Conservation (phyloP, 495 filamentous ascomycete species). For the Aspergillus cristatus region DNA sequence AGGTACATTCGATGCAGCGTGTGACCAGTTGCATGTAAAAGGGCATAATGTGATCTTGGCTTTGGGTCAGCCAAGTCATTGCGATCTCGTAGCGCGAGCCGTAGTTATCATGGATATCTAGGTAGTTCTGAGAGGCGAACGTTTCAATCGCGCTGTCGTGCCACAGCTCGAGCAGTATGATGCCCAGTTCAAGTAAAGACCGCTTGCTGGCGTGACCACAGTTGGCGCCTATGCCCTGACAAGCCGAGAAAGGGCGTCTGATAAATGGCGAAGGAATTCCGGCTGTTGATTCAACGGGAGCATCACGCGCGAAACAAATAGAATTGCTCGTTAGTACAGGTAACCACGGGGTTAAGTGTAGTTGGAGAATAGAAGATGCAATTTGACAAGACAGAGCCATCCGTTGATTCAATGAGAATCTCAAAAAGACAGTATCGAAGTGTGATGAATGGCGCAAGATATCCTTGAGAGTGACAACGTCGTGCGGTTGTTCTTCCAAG, state of each 20-base stretch:
- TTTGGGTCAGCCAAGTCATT: not conserved
- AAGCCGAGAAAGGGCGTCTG: not conserved
- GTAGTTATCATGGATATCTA: not conserved
- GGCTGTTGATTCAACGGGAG: not conserved
- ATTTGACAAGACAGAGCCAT: too few species aligned
- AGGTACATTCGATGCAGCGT: slow-evolving; percentile 5
- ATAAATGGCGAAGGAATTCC: slow-evolving; percentile 5
- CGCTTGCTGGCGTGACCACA: not conserved
- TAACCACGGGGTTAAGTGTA: too few species aligned
- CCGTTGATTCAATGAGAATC: too few species aligned
- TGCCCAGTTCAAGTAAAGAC: slow-evolving; percentile 5
- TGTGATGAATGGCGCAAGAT: too few species aligned
- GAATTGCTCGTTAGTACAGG: too few species aligned
- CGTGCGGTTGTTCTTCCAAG: too few species aligned
- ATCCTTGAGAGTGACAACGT: too few species aligned
- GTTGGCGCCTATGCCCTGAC: too few species aligned
- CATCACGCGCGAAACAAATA: too few species aligned
- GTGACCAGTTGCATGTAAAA: slow-evolving; percentile 1
- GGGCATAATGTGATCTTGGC: not conserved
- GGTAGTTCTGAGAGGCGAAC: not conserved
- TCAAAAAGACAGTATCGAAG: too few species aligned
- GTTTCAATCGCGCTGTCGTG: not conserved
- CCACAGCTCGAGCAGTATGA: slow-evolving; percentile 5
- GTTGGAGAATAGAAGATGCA: too few species aligned
- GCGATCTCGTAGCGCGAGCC: not conserved